These are phyloP conservation scores for Abrus pulchellus DNA, from an alignment of 306 rosid genomes.

Conservation along the genomic window DNA sequence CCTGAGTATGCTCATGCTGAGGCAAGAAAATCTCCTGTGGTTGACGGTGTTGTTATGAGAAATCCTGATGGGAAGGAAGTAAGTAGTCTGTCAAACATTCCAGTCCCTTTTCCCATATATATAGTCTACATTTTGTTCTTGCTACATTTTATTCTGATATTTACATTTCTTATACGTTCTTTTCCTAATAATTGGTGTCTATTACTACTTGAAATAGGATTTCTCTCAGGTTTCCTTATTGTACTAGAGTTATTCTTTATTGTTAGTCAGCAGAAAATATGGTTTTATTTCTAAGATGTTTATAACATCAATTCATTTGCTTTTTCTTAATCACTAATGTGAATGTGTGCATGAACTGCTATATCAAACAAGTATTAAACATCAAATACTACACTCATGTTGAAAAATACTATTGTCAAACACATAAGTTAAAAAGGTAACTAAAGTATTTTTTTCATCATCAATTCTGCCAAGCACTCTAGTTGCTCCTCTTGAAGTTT, in stretches of 20 bases:
- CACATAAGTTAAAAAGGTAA: not conserved
- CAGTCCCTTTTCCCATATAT: constrained; percentile 38
- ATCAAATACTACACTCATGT: not conserved
- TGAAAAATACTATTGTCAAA: not conserved
- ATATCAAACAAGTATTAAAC: not conserved
- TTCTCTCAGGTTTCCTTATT: not conserved
- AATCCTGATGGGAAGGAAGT: constrained; percentile 99
- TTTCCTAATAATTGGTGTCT: not conserved
- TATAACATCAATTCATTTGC: not conserved
- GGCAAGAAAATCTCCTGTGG: constrained; percentile 99
- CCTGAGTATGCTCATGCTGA: constrained; percentile 99
- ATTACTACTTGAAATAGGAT: not conserved
- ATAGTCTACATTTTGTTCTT: constrained; percentile 34
- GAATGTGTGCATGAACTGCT: not conserved
- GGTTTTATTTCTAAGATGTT: not conserved
- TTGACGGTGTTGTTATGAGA: constrained; percentile 99
- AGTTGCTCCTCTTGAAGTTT: not conserved
- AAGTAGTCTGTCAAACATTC: constrained; percentile 49
- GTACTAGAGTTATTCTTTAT: not conserved
- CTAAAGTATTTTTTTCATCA: not conserved
- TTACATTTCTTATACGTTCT: not conserved
- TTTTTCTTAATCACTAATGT: not conserved
- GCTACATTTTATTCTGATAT: not conserved
- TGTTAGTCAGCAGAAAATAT: not conserved
- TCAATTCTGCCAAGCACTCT: not conserved